Percentiles rank a stretch among this genome's conserved stretches.
Evolutionary conservation across 2,329 filamentous ascomycete species (phyloP).

Genomic region (Helminthosporium solani): DNA sequence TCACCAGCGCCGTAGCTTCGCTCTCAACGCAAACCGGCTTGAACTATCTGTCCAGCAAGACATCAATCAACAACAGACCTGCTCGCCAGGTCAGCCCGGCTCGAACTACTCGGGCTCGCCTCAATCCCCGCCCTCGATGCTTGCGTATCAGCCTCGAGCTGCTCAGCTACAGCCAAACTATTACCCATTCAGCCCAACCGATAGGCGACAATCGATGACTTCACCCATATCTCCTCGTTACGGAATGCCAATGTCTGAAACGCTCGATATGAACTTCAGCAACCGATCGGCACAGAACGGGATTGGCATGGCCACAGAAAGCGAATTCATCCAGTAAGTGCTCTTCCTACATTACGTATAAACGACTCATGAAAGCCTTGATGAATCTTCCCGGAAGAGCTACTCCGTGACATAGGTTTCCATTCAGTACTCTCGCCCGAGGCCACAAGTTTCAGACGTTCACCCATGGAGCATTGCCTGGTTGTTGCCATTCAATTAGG

Average conservation of each 20-base stretch:
- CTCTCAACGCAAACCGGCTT: constrained; percentile 3
- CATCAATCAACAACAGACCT: constrained; percentile 10
- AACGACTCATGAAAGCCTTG: constrained; percentile 1
- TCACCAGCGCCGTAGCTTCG: constrained; percentile 2
- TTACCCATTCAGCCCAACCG: constrained; percentile 8
- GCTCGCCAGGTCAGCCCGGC: constrained; percentile 9
- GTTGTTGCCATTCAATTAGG: too few relatives aligned
- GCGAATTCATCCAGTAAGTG: constrained; percentile 11
- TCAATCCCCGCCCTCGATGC: constrained; percentile 1
- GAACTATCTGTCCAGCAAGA: constrained; percentile 8
- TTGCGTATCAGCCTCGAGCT: constrained; percentile 18
- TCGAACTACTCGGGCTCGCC: constrained; percentile 15
- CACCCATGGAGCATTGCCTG: too few relatives aligned
- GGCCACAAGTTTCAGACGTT: not conserved
- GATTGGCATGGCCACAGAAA: constrained; percentile 1
- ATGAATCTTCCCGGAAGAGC: not conserved
- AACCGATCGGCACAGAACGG: not conserved
- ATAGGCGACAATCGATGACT: constrained; percentile 10
- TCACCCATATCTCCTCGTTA: constrained; percentile 18
- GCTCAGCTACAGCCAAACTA: constrained; percentile 2
- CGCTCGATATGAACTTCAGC: constrained; percentile 1
- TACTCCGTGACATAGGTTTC: not conserved
- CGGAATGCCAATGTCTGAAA: too few relatives aligned
- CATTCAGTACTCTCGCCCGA: not conserved
- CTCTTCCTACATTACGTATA: constrained; percentile 6